Evolutionary conservation across 2,329 filamentous ascomycete species (phyloP), one percentile per base, ranked within the genome.

Genomic region (Epichloe typhina): DNA sequence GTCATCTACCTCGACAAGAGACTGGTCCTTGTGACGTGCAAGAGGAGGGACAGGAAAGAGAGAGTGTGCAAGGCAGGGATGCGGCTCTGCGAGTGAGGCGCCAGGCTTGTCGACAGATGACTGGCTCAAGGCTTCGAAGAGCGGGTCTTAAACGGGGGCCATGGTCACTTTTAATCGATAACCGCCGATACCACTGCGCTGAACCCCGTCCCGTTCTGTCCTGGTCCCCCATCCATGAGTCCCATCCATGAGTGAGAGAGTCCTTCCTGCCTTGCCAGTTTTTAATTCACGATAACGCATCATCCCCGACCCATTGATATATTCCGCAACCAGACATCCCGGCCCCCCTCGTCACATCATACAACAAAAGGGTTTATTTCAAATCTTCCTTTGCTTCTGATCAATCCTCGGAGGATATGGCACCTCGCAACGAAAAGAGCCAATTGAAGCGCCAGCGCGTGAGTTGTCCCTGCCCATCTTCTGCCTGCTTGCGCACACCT

Each of bases 361-460:
- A 5, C 21, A 23, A 23, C 41, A 31, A 44, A 13, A 31, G 41
- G 13, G 41, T 19, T 15, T 3, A 5, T 31, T 44, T 6, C 26
- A 26, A 33, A 4, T 17, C 21, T 3, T 31, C 26, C 26, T 36
- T 46, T 46, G 42, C 43, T 17, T 21, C 17, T 45, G 37, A 19
- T 13, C 5, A 46, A 21, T 4, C 51, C 23, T 4, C 60, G 53
- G 57, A 57, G 56, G 61, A 57, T 56, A 82, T 82, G 79, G 70
- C 79, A 68, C 74, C 81, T 68, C 71, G 74, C 60, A 66, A 69
- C 57, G 85, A 93, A 69, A 87, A 87, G 73, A 89, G 84, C 72
- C 84, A 86, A 71, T 80, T 93, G 72, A 95, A 95, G 75, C 83
- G 88, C 64, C 79, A 73, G 59, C 79, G 84, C 67, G 88, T 93